Conservation (phyloP, 176 grass and related monocot species). For the Oryza officinalis region DNA sequence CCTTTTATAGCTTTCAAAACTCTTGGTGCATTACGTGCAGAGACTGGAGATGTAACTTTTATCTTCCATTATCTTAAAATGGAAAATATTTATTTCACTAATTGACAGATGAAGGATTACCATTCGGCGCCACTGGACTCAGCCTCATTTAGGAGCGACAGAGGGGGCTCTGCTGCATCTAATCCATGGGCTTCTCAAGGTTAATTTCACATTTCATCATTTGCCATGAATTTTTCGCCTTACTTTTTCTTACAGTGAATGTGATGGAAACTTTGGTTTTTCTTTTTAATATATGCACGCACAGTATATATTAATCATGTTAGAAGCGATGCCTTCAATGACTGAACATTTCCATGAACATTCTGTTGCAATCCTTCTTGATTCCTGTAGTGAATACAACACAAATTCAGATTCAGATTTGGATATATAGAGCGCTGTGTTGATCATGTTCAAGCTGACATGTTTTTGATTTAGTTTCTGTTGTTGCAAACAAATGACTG, state of each 20-base stretch:
- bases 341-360: too few relatives aligned
- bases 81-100: neutral
- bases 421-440: neutral
- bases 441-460: neutral
- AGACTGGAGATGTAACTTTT: too few relatives aligned
- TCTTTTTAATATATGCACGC: too few relatives aligned
- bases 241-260: neutral
- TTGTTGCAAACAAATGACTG: neutral
- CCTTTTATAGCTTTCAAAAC: too few relatives aligned
- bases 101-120: slow-evolving; percentile 79
- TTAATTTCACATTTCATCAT: slow-evolving; percentile 15
- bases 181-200: slow-evolving; percentile 86
- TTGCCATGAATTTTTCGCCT: neutral
- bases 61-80: too few relatives aligned
- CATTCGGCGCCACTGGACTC: slow-evolving; percentile 75
- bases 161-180: slow-evolving; percentile 21
- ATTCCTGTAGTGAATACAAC: too few relatives aligned
- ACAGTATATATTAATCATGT: neutral
- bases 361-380: too few relatives aligned
- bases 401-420: too few relatives aligned
- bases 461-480: neutral
- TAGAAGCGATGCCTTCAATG: neutral
- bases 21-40: too few relatives aligned
- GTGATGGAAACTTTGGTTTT: neutral
- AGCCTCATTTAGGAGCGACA: slow-evolving; percentile 43